Evolutionary conservation across 2,329 filamentous ascomycete genomes (phyloP).

Genomic region (Trichoderma cornu-damae): DNA sequence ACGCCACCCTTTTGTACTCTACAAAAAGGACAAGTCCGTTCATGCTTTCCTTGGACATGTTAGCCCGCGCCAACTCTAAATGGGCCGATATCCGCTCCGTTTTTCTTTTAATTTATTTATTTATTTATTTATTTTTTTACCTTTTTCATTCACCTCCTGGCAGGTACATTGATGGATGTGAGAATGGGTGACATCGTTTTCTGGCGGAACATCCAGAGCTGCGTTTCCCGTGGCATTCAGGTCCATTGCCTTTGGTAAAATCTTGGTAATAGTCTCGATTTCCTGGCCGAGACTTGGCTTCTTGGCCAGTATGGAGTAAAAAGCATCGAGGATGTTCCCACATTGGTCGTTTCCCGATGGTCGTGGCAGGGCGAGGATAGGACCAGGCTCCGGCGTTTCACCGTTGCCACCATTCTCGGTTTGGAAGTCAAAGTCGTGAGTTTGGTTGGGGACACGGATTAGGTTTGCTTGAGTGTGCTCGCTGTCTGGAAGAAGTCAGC

Average conservation of each 20-base stretch:
- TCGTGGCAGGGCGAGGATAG: neutral
- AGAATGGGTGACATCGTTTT: neutral
- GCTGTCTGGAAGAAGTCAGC: neutral
- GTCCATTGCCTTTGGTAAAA: constrained; percentile 6
- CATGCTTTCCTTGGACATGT: neutral
- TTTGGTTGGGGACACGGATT: neutral
- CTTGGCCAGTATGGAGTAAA: constrained; percentile 20
- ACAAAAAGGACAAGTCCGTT: neutral
- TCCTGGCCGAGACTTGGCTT: neutral
- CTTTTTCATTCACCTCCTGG: neutral
- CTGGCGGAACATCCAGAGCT: neutral
- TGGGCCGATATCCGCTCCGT: too few species aligned
- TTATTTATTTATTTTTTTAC: too few species aligned
- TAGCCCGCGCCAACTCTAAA: too few species aligned
- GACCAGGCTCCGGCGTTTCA: neutral
- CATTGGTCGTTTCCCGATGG: neutral
- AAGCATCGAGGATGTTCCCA: constrained; percentile 22
- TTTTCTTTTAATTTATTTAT: too few species aligned
- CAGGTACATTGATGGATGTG: neutral
- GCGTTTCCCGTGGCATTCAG: neutral
- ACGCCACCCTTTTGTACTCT: neutral
- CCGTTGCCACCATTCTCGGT: neutral
- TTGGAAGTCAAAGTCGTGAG: neutral
- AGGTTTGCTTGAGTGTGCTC: neutral
- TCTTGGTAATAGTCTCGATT: neutral